Base-by-base conservation (phyloP, 2,329 filamentous ascomycete genomes). In the Cryphonectria japonica region DNA sequence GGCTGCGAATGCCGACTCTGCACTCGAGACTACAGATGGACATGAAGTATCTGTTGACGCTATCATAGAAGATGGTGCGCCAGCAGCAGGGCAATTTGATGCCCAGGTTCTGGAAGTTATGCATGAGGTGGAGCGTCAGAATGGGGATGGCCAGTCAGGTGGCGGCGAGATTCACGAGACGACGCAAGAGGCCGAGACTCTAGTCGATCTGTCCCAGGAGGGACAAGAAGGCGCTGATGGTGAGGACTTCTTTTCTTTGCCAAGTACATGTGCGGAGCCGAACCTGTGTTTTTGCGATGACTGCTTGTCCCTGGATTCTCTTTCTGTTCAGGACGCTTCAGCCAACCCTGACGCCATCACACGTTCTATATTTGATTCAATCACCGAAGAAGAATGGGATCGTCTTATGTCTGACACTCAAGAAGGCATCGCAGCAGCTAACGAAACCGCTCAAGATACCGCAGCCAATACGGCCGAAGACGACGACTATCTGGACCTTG, bases 401-500 rank as follows among this genome's bases (percentile, higher is more conserved):
- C 9, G 9, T 34, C 34, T 67, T 9, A 60, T 67, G 54, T 26
- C 54, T 41, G 22, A 46, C 39, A 14, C 41, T 19, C 52, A 61
- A 37, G 16, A n/a, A 16, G 39, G 69, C 34, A 43, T 26, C 59
- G 60, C 29, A 65, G 52, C 66, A 29, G 69, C 71, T 73, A 57
- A 73, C 69, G 19, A 43, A 29, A 19, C 29, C 3, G 32, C 32
- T 50, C 37, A 71, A 73, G 71, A 67, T 39, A 52, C 57, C 11
- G 43, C 29, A 14, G 43, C 60, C 64, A 57, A 67, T 57, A 43
- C 64, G 39, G 67, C 69, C 46, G 69, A 73, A 22, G 68, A 77
- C 34, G 71, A 75, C n/a, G 67, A 68, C 39, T 72, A 72, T 67
- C 61, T 74, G 32, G 67, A 74, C 32, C 67, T 70, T n/a, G 59